Base-by-base conservation (phyloP, 306 rosid species). In the Purshia tridentata region DNA sequence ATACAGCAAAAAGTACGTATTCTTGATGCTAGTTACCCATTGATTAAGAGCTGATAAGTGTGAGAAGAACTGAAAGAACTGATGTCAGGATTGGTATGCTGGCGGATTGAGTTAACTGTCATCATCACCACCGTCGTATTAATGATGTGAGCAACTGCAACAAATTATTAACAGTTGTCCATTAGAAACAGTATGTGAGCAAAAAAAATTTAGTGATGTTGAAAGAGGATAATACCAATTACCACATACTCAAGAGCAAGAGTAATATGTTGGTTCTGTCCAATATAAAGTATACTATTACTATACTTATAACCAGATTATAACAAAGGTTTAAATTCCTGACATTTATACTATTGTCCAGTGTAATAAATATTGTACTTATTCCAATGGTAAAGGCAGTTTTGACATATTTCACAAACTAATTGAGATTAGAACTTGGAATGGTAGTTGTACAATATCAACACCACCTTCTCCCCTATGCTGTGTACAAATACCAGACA, bases 121-220 rank as follows among this genome's bases (percentile, higher is more conserved):
- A 18, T 19, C 3, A 48, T 82, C 89, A 93, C 98, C 98, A 93
- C 79, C 97, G 80, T 76, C 98, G 88, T 11, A 94, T 84, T 67
- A 94, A 84, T 8, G 98, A 94, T 35, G 91, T 88, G 40, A 94
- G 93, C 89, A 94, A 83, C 98, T 94, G 87, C 91, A 85, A 74
- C 69, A 83, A 49, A 9, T 45, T 47, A 80, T 35, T 70, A 49
- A 72, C 5, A 76, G 55, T 20, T 29, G 16, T 46, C 57, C 47
- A 80, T 80, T 23, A 83, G 59, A 55, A 72, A 51, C 67, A 37
- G 68, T 14, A 65, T 67, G 64, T 56, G 29, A 19, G 18, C 48
- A 77, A 65, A 37, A 35, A 63, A 73, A 6, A 3, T 14, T 6
- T 22, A 7, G 9, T 1, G 11, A 20, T 60, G 45, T 16, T 15